Evolutionary conservation across 257 asterid genomes (phyloP), one percentile per base, ranked within the genome.

Genomic region (Orobanche coerulescens): DNA sequence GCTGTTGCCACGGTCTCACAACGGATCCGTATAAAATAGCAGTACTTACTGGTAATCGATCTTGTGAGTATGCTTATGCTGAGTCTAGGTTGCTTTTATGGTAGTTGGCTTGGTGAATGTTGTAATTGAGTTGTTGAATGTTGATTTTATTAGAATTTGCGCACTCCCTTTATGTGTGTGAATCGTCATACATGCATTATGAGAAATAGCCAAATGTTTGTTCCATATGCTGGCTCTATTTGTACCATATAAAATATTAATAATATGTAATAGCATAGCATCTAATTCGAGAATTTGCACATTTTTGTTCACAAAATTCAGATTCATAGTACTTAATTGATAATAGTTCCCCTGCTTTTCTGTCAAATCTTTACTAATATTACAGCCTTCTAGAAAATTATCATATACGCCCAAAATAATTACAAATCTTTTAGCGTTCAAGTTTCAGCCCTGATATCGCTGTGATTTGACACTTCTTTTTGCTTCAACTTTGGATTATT

Each of bases 101-200:
- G 19, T 37, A 37, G 64, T 57, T 62, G 48, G n/a, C 30, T 10
- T 46, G 13, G 19, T 30, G 33, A n/a, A n/a, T n/a, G n/a, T n/a
- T n/a, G n/a, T n/a, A n/a, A n/a, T 25, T 64, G 19, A 28, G 30
- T 57, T 57, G 64, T 12, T 61, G 49, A 9, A 25, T 42, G n/a
- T 47, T 22, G 20, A 23, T n/a, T 49, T 42, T 0, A 20, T 49
- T 51, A n/a, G 18, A 26, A 61, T 2, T 64, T 40, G 28, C 14
- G 22, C 60, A 43, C 54, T 44, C 43, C 11, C 16, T 37, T 8
- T 37, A n/a, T 37, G 44, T 37, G 44, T 37, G 14, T 37, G 44
- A 7, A 7, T 30, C 36, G 36, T 7, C 3, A 30, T 30, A 7
- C 36, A 24, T 33, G 59, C 58, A 52, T 31, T 13, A 16, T n/a